phyloP scores from a whole-genome alignment of 1,284 basidiomycete species.

The Neonothopanus nambi region DNA sequence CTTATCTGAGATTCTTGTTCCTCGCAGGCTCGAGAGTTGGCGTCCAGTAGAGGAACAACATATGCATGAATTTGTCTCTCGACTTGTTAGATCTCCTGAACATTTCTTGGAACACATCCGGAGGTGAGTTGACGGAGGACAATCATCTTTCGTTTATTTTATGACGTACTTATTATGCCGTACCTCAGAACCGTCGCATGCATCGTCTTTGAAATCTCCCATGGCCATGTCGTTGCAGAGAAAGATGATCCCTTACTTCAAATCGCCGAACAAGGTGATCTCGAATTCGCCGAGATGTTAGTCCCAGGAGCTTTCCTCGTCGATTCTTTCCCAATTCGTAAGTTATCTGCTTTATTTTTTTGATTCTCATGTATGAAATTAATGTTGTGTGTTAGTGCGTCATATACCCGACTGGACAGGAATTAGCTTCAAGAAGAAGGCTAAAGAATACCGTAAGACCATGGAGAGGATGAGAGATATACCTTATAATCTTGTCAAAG shows the following conservation, averaged over 20 bases:
- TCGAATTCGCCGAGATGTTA: constrained; percentile 15
- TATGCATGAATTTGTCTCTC: constrained; percentile 4
- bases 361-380: not conserved
- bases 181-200: constrained; percentile 7
- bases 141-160: not conserved
- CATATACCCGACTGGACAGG: constrained; percentile 10
- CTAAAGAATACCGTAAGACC: not conserved
- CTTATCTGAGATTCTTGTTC: constrained; percentile 8
- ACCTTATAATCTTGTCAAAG: constrained; percentile 16
- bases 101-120: constrained; percentile 7
- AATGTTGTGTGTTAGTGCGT: not conserved
- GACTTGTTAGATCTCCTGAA: constrained; percentile 3
- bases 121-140: not conserved
- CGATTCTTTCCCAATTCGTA: constrained; percentile 21
- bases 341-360: not conserved
- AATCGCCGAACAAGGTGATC: constrained; percentile 18
- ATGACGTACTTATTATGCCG: not conserved
- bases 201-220: constrained; percentile 18
- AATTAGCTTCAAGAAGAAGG: constrained; percentile 11
- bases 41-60: constrained; percentile 13
- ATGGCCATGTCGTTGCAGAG: constrained; percentile 18
- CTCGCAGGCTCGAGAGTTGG: constrained; percentile 2
- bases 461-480: constrained; percentile 7
- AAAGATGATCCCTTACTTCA: constrained; percentile 18
- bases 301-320: constrained; percentile 22